Evolutionary conservation across 768 basidiomycete species (phyloP).

Genomic region (Xanthoconium stramineum): DNA sequence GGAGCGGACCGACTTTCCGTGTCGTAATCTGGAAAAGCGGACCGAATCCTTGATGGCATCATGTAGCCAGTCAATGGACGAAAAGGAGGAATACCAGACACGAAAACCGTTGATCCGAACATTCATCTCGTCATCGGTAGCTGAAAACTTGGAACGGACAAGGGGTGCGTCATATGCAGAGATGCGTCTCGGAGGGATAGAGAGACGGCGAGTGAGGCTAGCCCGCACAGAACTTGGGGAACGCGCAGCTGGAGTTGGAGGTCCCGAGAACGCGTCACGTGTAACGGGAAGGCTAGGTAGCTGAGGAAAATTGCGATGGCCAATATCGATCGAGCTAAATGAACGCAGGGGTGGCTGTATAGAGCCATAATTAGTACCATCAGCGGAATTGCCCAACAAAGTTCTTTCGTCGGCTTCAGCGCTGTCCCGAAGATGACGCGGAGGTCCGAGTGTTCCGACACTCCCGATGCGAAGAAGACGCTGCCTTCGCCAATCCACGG

Average conservation of each 20-base stretch:
- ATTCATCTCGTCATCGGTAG: constrained; percentile 46
- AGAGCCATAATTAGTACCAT: constrained; percentile 54
- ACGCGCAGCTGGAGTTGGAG: constrained; percentile 32
- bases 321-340: constrained; percentile 19
- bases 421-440: background rate
- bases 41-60: constrained; percentile 93
- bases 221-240: constrained; percentile 32
- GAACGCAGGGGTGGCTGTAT: constrained; percentile 31
- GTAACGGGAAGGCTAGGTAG: constrained; percentile 34
- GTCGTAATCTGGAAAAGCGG: constrained; percentile 70
- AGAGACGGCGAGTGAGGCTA: constrained; percentile 37
- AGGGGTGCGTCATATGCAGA: constrained; percentile 65
- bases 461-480: constrained; percentile 56
- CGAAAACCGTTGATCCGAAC: constrained; percentile 82
- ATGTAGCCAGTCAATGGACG: constrained; percentile 94
- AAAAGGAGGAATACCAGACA: constrained; percentile 82
- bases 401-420: constrained; percentile 33
- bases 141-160: constrained; percentile 30
- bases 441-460: background rate
- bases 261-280: constrained; percentile 34
- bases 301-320: constrained; percentile 37
- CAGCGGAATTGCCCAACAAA: constrained; percentile 30
- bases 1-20: constrained; percentile 66
- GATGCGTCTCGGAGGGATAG: constrained; percentile 54
- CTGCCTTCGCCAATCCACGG: constrained; percentile 58